Base-by-base conservation (phyloP, 1,284 basidiomycete species). In the Cryptococcus sp. region DNA sequence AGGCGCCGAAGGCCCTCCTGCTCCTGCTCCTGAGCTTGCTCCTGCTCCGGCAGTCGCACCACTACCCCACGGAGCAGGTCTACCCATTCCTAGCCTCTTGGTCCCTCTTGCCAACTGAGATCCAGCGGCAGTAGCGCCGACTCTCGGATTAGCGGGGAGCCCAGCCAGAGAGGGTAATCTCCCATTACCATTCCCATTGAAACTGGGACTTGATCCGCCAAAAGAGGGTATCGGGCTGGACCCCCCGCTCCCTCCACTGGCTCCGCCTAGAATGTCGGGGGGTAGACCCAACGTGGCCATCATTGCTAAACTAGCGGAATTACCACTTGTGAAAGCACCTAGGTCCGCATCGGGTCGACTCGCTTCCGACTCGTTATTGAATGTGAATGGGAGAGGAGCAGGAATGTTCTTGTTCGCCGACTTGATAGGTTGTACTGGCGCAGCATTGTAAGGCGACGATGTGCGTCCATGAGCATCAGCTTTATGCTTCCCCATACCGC, bases 51-150 rank as follows among this genome's bases (percentile, higher is more conserved):
- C 29, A 34, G 8, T 13, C 13, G 5, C 29, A 5, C 8, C 29
- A 34, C 29, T 34, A 3, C 72, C 74, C 71, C 73, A 76, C 3
- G 73, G 72, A 7, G 68, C 69, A 7, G 73, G 73, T 43, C 75
- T 60, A 3, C 76, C 74, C 76, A 78, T 78, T 3, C 76, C 76
- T 2, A 78, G 58, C 25, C 76, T 59, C 62, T 77, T 77, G 13
- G 64, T 70, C 1, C 73, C 74, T 38, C 64, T 65, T 11, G 67
- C 69, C 2, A 70, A 55, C 16, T 52, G 57, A 8, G 34, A 23
- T 17, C 22, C 48, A 23, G 19, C 50, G 23, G 20, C 41, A 45
- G 20, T 22, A 8, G 26, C 34, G 10, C 41, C 46, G 11, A 48
- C 26, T 16, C 47, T 56, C 2, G 58, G 26, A 5, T 37, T 46